Evolutionary conservation across 345 rosid genomes (phyloP), one percentile per base, ranked within the genome.

Genomic region (Limnanthes douglasii): DNA sequence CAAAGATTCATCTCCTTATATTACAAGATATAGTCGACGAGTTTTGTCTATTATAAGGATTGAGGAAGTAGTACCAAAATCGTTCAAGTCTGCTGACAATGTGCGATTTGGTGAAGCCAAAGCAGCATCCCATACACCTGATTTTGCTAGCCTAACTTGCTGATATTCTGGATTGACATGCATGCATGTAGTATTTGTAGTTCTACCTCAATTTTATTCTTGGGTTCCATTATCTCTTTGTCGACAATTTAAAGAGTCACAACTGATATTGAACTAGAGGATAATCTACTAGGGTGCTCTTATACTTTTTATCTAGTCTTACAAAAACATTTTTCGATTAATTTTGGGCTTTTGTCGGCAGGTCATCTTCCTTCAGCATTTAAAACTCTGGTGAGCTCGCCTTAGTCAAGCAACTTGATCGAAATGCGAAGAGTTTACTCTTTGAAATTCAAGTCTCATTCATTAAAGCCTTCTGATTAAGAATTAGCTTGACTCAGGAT

Each of bases 301-400:
- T n/a, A n/a, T n/a, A n/a, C n/a, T n/a, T n/a, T n/a, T n/a, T n/a
- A n/a, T n/a, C n/a, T n/a, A n/a, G n/a, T n/a, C n/a, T n/a, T n/a
- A n/a, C n/a, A n/a, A n/a, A n/a, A n/a, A n/a, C n/a, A n/a, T n/a
- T n/a, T n/a, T n/a, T n/a, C n/a, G n/a, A n/a, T n/a, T n/a, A n/a
- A 60, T 31, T 20, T 48, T 38, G 15, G 15, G 32, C 36, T 62
- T 37, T 43, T 61, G 20, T 66, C 52, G 38, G 41, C 79, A 92
- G 99, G 96, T 73, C 88, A 69, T 49, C 48, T 92, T 31, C 81
- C 94, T 42, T 53, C 70, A 46, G 70, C 78, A 41, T 92, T 92
- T 60, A 78, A 96, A 64, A 85, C 99, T 56, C 90, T 94, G 20
- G 99, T 92, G 41, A 85, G 99, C 54, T 96, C 99, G 45, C 96